Percentiles rank a stretch among this genome's conserved stretches.
These are phyloP conservation scores for Solanum gracilifrons DNA, from an alignment of 257 asterid species.

Conservation along the genomic window DNA sequence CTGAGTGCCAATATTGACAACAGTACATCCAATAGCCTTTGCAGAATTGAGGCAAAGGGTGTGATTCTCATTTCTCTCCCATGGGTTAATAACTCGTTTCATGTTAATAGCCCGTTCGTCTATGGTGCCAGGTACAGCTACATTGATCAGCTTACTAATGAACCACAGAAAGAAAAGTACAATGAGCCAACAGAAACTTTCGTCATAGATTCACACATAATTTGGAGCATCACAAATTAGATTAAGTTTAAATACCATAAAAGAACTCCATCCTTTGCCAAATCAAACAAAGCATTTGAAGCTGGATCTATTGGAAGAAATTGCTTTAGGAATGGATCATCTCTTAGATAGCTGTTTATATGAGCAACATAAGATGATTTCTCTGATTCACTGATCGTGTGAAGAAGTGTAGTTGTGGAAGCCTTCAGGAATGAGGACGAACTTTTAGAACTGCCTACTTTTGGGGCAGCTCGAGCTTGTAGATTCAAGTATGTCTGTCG, in stretches of 20 bases:
- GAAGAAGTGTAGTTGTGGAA: conserved; percentile 82
- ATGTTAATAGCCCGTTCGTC: conserved; percentile 91
- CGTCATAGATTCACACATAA: not conserved
- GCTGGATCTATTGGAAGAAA: conserved; percentile 83
- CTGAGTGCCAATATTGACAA: conserved; percentile 86
- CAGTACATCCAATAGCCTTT: conserved; percentile 96
- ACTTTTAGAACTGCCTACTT: conserved; percentile 44
- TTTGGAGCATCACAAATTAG: not conserved
- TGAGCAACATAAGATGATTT: conserved; percentile 89
- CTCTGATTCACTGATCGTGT: conserved; percentile 75
- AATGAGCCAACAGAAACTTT: not conserved
- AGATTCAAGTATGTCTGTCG: conserved; percentile 65
- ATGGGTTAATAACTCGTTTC: conserved; percentile 74
- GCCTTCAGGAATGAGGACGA: conserved; percentile 81
- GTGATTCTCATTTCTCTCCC: conserved; percentile 97
- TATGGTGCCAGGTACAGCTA: conserved; percentile 84
- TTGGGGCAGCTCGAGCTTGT: conserved; percentile 55
- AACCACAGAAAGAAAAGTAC: conserved; percentile 2
- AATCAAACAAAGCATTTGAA: conserved; percentile 67
- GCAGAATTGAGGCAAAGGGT: conserved; percentile 96
- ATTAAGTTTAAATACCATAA: conserved; percentile 49
- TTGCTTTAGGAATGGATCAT: conserved; percentile 83
- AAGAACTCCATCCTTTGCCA: conserved; percentile 87
- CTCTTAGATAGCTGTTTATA: conserved; percentile 89
- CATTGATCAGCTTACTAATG: conserved; percentile 88